Evolutionary conservation across 768 basidiomycete species (phyloP), one percentile per base, ranked within the genome.

Genomic region (Gelatoporia subvermispora): DNA sequence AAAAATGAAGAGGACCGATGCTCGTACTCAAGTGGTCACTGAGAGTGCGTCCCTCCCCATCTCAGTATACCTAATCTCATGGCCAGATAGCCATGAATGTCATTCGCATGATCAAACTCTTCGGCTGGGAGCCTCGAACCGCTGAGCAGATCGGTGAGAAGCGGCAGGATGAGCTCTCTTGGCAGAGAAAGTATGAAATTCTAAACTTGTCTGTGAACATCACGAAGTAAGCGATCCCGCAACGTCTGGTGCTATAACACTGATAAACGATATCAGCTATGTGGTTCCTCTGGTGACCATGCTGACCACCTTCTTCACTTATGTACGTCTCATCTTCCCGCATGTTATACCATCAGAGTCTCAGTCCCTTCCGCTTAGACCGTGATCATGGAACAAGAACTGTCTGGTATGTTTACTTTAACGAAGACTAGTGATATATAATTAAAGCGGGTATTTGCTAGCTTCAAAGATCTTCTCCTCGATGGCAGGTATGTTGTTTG

Each of bases 241-340:
- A 20, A 42, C 22, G 22, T 48, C n/a, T n/a, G n/a, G n/a, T 44
- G 18, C 16, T n/a, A 4, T 21, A 5, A 11, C 5, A 21, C 44
- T 41, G 11, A 17, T 35, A 17, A 23, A 13, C 41, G 7, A 4
- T 40, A 10, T 31, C 34, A 86, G 82, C 60, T 79, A 72, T 54
- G 49, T 79, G 23, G 74, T 88, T 38, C 85, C 87, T 1, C 59
- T 87, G 9, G 42, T 76, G 1, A 81, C 78, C n/a, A 88, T 88
- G 85, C 57, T 84, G 23, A 73, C 76, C 11, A 81, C 83, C 1
- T 88, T 78, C 59, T 68, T 75, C 3, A 72, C 77, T 5, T 87
- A 82, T 52, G 73, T 82, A 65, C 41, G 78, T 60, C 7, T 22
- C 4, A 10, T 3, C 2, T 10, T 15, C 11, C 3, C 2, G 15